Percentiles rank a stretch among this genome's conserved stretches.
Conservation (phyloP, 2,329 filamentous ascomycete species). For the Periconia digitata region DNA sequence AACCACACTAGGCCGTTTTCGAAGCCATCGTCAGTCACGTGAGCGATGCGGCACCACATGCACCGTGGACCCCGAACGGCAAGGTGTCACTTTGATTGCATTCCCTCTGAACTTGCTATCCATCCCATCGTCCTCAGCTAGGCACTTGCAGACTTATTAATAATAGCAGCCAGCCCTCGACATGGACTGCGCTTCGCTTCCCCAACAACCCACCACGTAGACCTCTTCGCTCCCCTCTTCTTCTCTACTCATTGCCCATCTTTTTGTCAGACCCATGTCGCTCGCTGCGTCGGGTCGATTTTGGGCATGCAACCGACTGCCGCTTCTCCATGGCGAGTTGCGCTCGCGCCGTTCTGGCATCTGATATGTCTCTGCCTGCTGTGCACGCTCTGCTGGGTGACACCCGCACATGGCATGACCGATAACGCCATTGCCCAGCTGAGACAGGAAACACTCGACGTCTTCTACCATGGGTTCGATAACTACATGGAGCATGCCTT, state of each 20-base stretch:
- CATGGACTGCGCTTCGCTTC: neutral
- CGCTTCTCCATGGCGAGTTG: slow-evolving; percentile 29
- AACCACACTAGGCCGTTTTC: no score
- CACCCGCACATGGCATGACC: slow-evolving; percentile 46
- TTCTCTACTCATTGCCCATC: neutral
- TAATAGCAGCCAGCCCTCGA: neutral
- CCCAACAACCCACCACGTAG: no score
- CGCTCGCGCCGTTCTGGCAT: slow-evolving; percentile 23
- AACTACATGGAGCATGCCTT: slow-evolving; percentile 95
- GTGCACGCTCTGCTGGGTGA: slow-evolving; percentile 33
- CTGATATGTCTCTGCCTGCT: slow-evolving; percentile 37
- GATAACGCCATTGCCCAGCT: slow-evolving; percentile 44
- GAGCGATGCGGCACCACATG: no score
- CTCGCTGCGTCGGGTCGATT: slow-evolving; percentile 27
- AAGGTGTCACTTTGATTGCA: neutral
- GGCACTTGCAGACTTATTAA: no score
- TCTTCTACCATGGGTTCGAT: slow-evolving; percentile 96
- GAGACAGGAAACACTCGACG: slow-evolving; percentile 57
- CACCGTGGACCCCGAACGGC: neutral
- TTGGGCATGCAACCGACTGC: slow-evolving; percentile 43
- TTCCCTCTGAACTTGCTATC: no score
- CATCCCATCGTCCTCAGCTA: no score
- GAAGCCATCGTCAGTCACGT: no score
- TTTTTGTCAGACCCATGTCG: slow-evolving; percentile 34
- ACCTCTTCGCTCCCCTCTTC: neutral